A percentile compares a stretch with the other conserved stretches of the same genome.
These are phyloP conservation scores for Trametes pubescens DNA, from an alignment of 1,284 basidiomycete species.

Conservation along the genomic window DNA sequence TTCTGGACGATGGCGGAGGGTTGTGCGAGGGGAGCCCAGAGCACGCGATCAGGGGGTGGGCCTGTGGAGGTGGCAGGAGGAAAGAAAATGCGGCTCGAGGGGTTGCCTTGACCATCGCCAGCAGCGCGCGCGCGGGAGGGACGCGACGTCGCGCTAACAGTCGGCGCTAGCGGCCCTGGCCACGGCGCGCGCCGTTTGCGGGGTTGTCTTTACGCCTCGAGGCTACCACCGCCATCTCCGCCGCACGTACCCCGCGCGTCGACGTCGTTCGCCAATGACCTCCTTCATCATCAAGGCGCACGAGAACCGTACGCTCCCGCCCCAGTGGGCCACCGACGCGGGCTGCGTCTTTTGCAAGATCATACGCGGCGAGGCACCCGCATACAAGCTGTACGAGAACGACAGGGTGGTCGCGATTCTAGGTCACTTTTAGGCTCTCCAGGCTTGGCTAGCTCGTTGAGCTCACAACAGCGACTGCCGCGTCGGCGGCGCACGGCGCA, in stretches of 20 bases:
- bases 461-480: slow-evolving; percentile 14
- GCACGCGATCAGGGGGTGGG: neutral
- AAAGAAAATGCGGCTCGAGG: slow-evolving; percentile 3
- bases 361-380: slow-evolving; percentile 54
- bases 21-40: neutral
- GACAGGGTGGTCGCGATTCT: slow-evolving; percentile 75
- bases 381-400: slow-evolving; percentile 66
- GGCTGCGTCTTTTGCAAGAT: slow-evolving; percentile 73
- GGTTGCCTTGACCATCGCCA: slow-evolving; percentile 16
- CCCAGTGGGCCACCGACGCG: slow-evolving; percentile 54
- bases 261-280: slow-evolving; percentile 54
- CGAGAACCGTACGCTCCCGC: slow-evolving; percentile 51
- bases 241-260: neutral
- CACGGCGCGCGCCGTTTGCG: no score
- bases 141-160: no score
- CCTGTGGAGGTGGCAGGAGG: slow-evolving; percentile 7
- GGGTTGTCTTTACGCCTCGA: slow-evolving; percentile 3
- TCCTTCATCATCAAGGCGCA: slow-evolving; percentile 77
- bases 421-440: slow-evolving; percentile 48
- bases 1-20: neutral
- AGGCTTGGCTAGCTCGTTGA: slow-evolving; percentile 15
- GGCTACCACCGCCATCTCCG: slow-evolving; percentile 9
- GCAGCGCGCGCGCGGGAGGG: slow-evolving; percentile 3
- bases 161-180: slow-evolving; percentile 1
- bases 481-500: neutral